Conservation (phyloP, 495 filamentous ascomycete species). For the Tuber indicum region DNA sequence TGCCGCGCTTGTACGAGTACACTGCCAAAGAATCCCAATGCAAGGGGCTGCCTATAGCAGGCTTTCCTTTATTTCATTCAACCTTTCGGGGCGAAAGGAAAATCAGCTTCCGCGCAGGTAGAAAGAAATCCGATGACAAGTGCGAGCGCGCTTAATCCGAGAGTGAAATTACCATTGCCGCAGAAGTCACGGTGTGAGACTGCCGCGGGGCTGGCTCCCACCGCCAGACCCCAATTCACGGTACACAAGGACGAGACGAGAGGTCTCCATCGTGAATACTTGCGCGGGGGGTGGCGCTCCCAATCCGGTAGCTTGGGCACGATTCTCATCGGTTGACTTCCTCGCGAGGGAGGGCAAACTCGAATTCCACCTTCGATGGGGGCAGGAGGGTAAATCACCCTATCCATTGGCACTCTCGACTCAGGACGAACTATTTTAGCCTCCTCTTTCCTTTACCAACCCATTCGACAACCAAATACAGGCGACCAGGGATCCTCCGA, state of each 20-base stretch:
- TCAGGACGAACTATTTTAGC: not conserved
- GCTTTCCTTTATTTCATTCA: not conserved
- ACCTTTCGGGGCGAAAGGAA: not conserved
- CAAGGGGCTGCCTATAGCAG: not conserved
- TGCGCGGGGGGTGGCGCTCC: not conserved
- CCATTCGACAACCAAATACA: not conserved
- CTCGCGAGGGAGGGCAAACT: not conserved
- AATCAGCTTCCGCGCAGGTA: not conserved
- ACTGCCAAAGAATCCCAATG: not conserved
- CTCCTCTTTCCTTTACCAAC: not conserved
- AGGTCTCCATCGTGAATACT: not conserved
- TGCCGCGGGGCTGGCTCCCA: not conserved
- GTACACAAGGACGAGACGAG: not conserved
- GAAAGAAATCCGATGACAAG: not conserved
- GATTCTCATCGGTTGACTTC: not conserved
- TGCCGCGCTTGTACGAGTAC: too few relatives aligned
- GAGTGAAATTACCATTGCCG: not conserved
- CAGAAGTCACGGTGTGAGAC: not conserved
- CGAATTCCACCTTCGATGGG: not conserved
- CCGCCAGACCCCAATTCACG: too few relatives aligned
- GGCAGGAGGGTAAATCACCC: not conserved
- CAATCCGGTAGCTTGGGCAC: not conserved
- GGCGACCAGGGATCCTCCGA: not conserved
- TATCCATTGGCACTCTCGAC: not conserved
- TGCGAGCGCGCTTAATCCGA: not conserved